phyloP scores from a whole-genome alignment of 768 basidiomycete species.

The Russula ochroleuca region DNA sequence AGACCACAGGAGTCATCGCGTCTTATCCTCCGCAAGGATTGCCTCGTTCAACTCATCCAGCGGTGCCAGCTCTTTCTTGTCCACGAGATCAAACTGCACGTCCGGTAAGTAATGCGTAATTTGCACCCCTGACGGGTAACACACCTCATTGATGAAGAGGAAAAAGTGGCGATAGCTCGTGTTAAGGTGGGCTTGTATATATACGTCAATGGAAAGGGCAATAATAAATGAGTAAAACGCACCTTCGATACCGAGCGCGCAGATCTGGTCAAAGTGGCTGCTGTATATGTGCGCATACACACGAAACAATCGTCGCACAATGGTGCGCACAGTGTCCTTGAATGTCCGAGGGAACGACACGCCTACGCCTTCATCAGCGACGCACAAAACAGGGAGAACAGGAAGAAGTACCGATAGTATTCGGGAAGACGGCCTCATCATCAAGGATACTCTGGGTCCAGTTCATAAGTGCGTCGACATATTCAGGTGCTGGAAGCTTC shows the following conservation, averaged over 20 bases:
- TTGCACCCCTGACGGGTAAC: conserved; percentile 25
- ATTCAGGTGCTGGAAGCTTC: conserved; percentile 93
- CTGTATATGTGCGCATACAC: conserved; percentile 99
- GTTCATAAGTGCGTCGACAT: conserved; percentile 98
- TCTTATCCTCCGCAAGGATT: conserved; percentile 60
- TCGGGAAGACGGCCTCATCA: conserved; percentile 89
- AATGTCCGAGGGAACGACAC: conserved; percentile 21
- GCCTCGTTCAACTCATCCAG: conserved; percentile 94
- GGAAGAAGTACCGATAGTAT: conserved; percentile 66
- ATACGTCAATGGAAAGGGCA: background rate
- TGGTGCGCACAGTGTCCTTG: conserved; percentile 81
- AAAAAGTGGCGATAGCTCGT: conserved; percentile 99
- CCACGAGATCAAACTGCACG: conserved; percentile 82
- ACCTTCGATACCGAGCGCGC: conserved; percentile 98
- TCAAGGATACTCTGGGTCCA: conserved; percentile 94
- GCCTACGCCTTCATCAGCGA: conserved; percentile 3
- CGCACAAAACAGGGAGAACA: background rate
- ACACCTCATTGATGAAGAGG: conserved; percentile 91
- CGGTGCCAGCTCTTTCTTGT: conserved; percentile 93
- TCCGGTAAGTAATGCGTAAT: conserved; percentile 10
- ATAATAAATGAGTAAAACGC: conserved; percentile 22
- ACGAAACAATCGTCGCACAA: conserved; percentile 88
- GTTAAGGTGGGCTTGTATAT: conserved; percentile 80
- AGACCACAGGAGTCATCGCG: conserved; percentile 26
- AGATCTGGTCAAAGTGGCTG: conserved; percentile 98